These are phyloP conservation scores for Backusella australiensis DNA, from an alignment of 192 early-diverging fungal genomes.

Conservation along the genomic window DNA sequence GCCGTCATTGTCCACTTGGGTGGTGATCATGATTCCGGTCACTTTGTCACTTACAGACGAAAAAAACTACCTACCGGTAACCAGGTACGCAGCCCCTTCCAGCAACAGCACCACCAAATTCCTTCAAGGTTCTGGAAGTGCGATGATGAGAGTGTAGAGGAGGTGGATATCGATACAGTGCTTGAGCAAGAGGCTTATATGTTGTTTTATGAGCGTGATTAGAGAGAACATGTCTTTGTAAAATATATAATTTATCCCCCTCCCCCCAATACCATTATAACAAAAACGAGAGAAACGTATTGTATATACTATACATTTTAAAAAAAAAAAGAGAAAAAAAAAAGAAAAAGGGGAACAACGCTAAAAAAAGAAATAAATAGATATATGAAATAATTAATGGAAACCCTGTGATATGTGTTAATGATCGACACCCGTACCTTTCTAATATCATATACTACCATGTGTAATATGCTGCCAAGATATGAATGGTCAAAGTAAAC, in stretches of 20 bases:
- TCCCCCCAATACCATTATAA: neutral
- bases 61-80: constrained; percentile 40
- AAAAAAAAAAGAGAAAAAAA: too few relatives aligned
- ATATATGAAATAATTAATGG: too few relatives aligned
- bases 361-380: too few relatives aligned
- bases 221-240: neutral
- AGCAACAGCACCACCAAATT: neutral
- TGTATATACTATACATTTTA: too few relatives aligned
- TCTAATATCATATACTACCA: too few relatives aligned
- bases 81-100: constrained; percentile 15
- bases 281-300: neutral
- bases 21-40: constrained; percentile 75
- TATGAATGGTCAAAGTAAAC: too few relatives aligned
- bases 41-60: constrained; percentile 85
- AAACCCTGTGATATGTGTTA: too few relatives aligned
- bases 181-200: constrained; percentile 69
- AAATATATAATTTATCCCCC: neutral
- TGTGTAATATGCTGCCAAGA: too few relatives aligned
- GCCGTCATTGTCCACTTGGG: constrained; percentile 86
- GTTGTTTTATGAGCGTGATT: constrained; percentile 68
- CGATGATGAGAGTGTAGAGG: constrained; percentile 68
- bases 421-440: too few relatives aligned
- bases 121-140: constrained; percentile 60
- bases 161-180: constrained; percentile 60
- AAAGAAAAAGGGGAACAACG: too few relatives aligned